Conservation (phyloP, 1,284 basidiomycete genomes). For the Afroboletus lepidellus region DNA sequence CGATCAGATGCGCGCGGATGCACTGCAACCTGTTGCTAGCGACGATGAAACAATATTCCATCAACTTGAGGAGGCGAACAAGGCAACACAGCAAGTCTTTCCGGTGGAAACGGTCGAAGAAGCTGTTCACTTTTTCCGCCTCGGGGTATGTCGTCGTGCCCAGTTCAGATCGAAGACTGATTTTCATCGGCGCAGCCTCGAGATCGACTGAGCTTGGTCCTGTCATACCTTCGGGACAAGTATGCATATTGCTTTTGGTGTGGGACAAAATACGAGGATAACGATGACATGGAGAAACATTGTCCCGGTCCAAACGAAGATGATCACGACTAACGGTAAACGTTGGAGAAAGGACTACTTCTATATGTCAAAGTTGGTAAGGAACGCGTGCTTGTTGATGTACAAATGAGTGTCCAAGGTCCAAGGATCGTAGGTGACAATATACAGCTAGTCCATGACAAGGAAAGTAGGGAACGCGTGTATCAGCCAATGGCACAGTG, state of each 20-base stretch:
- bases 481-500: not conserved
- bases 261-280: slow-evolving; percentile 67
- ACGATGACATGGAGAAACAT: slow-evolving; percentile 57
- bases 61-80: slow-evolving; percentile 12
- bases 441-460: slow-evolving; percentile 22
- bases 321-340: slow-evolving; percentile 60
- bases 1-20: slow-evolving; percentile 67
- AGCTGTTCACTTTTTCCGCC: slow-evolving; percentile 61
- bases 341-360: not conserved
- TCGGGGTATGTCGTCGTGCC: slow-evolving; percentile 49
- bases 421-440: slow-evolving; percentile 20
- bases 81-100: slow-evolving; percentile 35
- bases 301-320: slow-evolving; percentile 81
- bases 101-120: slow-evolving; percentile 61
- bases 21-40: slow-evolving; percentile 49
- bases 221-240: slow-evolving; percentile 69
- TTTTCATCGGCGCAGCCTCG: slow-evolving; percentile 48
- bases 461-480: slow-evolving; percentile 15
- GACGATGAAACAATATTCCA: slow-evolving; percentile 33
- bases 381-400: slow-evolving; percentile 29
- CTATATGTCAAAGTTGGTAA: slow-evolving; percentile 7
- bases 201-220: slow-evolving; percentile 64
- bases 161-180: slow-evolving; percentile 10
- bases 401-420: slow-evolving; percentile 35
- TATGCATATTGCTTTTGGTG: slow-evolving; percentile 87